Evolutionary conservation across 2,329 filamentous ascomycete species (phyloP), one percentile per base, ranked within the genome.

Genomic region (Dactylella cylindrospora): DNA sequence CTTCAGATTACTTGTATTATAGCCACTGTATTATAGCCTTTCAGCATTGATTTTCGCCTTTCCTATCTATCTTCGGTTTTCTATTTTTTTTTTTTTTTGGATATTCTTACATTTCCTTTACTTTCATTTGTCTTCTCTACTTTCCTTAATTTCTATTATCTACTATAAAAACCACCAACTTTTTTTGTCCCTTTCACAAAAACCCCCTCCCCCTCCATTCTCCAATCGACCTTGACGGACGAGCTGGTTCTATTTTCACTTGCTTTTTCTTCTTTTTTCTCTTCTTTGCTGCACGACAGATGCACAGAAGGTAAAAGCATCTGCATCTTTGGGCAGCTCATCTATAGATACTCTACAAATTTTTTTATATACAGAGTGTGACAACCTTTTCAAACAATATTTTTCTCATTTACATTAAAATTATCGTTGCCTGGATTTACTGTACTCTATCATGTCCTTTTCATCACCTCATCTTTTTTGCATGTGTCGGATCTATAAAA

Each of bases 391-490:
- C 35, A 13, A 15, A 51, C 17, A 5, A 17, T 17, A 13, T 45
- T 52, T 40, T 33, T 62, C 54, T 62, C 49, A 28, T 61, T 62
- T 62, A 38, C 50, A n/a, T 12, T 19, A 7, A 26, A 23, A 33
- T 13, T 25, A 19, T 8, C 9, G 5, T 28, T 32, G 19, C n/a
- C 17, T 50, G n/a, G 15, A 5, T n/a, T 40, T 22, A 5, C 15
- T 20, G 12, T 40, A 23, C 26, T 9, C 20, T 13, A 25, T 22
- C 20, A 26, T 35, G 5, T 33, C 15, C 38, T 35, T 35, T 43
- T 12, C 29, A 23, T 38, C 38, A 45, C 32, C 43, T 43, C 45
- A 3, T n/a, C n/a, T n/a, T n/a, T n/a, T n/a, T 35, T 43, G 44
- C 29, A 54, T 54, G 12, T 54, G 12, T 40, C 26, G 35, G 35